Evolutionary conservation across 2,329 filamentous ascomycete genomes (phyloP).

Genomic region (Trichoderma brevicompactum): DNA sequence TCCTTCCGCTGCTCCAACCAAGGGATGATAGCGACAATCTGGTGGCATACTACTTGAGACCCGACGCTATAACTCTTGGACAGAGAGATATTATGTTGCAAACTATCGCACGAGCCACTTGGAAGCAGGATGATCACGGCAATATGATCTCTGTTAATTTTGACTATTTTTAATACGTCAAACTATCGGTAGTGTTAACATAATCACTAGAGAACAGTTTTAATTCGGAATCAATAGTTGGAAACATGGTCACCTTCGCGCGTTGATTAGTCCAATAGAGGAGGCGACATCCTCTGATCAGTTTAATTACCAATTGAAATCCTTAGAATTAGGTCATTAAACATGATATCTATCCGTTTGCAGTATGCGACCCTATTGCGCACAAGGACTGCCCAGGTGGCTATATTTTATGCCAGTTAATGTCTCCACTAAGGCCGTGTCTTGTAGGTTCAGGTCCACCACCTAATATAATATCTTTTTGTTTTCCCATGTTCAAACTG

Average conservation of each 20-base stretch:
- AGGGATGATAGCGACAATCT: neutral
- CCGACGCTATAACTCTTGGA: no score
- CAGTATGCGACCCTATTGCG: no score
- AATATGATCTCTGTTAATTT: neutral
- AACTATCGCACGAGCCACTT: neutral
- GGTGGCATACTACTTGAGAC: neutral
- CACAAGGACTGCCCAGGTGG: no score
- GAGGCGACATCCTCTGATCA: no score
- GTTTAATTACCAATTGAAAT: no score
- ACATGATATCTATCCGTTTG: no score
- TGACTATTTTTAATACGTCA: neutral
- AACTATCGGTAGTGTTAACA: neutral
- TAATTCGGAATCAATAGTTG: neutral
- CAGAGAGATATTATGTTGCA: neutral
- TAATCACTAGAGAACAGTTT: no score
- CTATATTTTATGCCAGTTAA: no score
- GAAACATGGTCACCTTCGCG: neutral
- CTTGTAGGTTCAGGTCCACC: no score
- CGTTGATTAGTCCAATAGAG: neutral
- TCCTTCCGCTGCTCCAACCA: constrained; percentile 5
- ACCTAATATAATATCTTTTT: accelerated
- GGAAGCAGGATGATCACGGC: neutral
- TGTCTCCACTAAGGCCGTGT: no score
- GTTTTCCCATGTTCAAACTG: neutral
- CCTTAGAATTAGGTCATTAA: no score